A percentile compares a stretch with the other conserved stretches of the same genome.
These are phyloP conservation scores for Histomonas meleagridis DNA, from an alignment of 208 protist species.

Conservation along the genomic window DNA sequence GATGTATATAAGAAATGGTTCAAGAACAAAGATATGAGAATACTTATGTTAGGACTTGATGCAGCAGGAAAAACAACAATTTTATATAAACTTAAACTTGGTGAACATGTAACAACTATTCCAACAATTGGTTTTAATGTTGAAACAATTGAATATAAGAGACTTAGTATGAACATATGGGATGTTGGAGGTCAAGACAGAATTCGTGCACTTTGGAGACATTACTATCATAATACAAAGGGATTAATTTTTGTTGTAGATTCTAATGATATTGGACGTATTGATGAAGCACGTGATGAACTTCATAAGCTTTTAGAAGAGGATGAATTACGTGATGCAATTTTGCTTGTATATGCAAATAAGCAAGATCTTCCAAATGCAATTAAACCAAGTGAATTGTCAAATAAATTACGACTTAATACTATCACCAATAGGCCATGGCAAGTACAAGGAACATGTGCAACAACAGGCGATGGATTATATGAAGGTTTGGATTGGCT, in stretches of 20 bases:
- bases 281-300: slow-evolving; percentile 55
- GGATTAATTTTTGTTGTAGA: slow-evolving; percentile 89
- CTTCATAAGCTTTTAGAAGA: slow-evolving; percentile 76
- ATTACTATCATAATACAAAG: slow-evolving; percentile 84
- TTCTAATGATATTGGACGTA: slow-evolving; percentile 76
- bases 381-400: slow-evolving; percentile 81
- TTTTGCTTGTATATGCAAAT: slow-evolving; percentile 91
- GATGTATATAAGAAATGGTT: slow-evolving; percentile 54
- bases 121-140: slow-evolving; percentile 67
- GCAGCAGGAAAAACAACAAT: slow-evolving; percentile 84
- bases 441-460: slow-evolving; percentile 81
- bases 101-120: slow-evolving; percentile 79
- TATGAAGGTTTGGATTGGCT: slow-evolving; percentile 92
- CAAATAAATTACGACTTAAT: slow-evolving; percentile 79
- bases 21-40: slow-evolving; percentile 81
- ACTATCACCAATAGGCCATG: slow-evolving; percentile 73
- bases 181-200: slow-evolving; percentile 81
- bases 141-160: slow-evolving; percentile 85
- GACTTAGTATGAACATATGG: slow-evolving; percentile 89
- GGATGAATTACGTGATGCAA: slow-evolving; percentile 81
- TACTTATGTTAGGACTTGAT: slow-evolving; percentile 91
- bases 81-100: slow-evolving; percentile 88
- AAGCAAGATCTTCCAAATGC: slow-evolving; percentile 95
- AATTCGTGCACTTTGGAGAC: slow-evolving; percentile 78
- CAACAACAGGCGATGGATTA: slow-evolving; percentile 77